Conservation (phyloP, 192 early-diverging fungal species). For the Coemansia sp. region DNA sequence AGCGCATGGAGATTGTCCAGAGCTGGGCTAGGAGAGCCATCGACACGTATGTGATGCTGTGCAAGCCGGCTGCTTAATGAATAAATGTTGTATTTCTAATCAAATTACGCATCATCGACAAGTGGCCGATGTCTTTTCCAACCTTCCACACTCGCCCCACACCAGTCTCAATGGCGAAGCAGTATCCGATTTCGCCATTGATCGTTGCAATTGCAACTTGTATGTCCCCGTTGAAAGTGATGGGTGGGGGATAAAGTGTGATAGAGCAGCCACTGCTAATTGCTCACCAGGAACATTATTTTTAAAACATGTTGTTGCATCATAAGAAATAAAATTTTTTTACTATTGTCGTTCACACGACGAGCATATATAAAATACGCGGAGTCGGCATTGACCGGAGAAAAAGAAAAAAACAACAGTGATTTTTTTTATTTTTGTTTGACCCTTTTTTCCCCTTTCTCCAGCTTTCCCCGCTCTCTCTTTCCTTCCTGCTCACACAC, state of each 20-base stretch:
- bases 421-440: neutral
- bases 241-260: neutral
- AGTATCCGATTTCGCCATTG: conserved; percentile 1
- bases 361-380: too few relatives aligned
- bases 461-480: neutral
- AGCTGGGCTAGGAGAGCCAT: conserved; percentile 43
- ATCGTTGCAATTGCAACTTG: neutral
- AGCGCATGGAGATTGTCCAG: conserved; percentile 3
- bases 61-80: conserved; percentile 6
- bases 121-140: too few relatives aligned
- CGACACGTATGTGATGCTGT: conserved; percentile 27
- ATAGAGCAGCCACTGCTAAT: neutral
- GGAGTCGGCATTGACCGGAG: neutral
- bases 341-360: too few relatives aligned
- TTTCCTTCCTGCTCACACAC: neutral
- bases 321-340: neutral
- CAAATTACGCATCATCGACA: too few relatives aligned
- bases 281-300: neutral
- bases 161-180: too few relatives aligned
- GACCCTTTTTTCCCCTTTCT: neutral
- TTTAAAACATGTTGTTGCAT: neutral
- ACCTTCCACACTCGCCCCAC: too few relatives aligned
- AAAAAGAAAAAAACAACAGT: conserved; percentile 5
- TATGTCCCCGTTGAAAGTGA: neutral
- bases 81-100: neutral